Base-by-base conservation (phyloP, 1,139 yeast species). In the Geotrichum histeridarum region DNA sequence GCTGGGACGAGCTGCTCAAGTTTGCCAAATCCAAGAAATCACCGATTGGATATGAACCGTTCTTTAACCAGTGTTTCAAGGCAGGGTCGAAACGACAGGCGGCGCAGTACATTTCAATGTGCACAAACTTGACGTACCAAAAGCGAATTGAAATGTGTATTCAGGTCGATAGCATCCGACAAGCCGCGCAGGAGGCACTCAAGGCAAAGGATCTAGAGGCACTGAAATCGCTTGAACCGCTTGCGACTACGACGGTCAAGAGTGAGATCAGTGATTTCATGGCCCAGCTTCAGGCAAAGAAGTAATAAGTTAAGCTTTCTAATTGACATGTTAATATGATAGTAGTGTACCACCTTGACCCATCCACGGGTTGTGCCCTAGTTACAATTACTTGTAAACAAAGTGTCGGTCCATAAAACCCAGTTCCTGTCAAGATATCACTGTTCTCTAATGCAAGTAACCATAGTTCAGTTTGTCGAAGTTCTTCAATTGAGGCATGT, bases 41-140 rank as follows among this genome's bases (percentile, higher is more conserved):
- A 0, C 89, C 91, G 0, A 85, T 89, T 54, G 94, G 94, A 0
- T 86, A 83, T 60, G 77, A 77, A 59, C 82, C 84, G 1, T 82
- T 89, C 60, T 85, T 77, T 50, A 74, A 77, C 11, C 76, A 78
- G 38, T 77, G 82, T 35, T 61, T 81, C 46, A 73, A 73, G 32
- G 73, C 78, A 36, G 78, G 79, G 0, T 84, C 80, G 22, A 67
- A 68, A 42, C 63, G 74, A 33, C 71, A 73, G 17, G 82, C 82
- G 0, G 70, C 74, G 0, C 58, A 64, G 47, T 77, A 71, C 56
- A 66, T 78, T 7, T 61, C 70, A 7, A 60, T 70, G 62, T 74
- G 79, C 56, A 65, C 71, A 1, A 58, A 62, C 27, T 39, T 64
- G 35, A 46, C 64, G 7, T 73, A 76, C 58, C 65, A 70, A 3